Evolutionary conservation across 139 green algal genomes (phyloP).

Genomic region (Micractinium sp.): DNA sequence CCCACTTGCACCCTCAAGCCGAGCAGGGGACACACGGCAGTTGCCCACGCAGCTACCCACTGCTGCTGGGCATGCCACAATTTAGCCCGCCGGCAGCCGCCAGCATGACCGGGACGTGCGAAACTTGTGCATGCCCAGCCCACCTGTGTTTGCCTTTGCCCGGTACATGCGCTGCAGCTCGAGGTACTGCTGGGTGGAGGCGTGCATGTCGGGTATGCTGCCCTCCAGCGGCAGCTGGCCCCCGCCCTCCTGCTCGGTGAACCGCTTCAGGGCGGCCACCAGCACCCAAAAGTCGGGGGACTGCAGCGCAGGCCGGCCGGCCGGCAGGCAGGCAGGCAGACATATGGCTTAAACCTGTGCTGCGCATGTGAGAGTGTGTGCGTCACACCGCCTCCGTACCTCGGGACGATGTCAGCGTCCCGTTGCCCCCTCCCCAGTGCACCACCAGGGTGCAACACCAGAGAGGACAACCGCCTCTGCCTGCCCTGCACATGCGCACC

Average conservation of each 20-base stretch:
- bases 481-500: too few species aligned
- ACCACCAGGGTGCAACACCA: background rate
- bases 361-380: too few species aligned
- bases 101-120: too few species aligned
- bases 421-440: background rate
- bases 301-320: background rate
- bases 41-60: too few species aligned
- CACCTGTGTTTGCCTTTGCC: constrained; percentile 69
- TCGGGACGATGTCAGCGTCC: background rate
- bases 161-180: constrained; percentile 88
- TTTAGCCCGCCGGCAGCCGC: too few species aligned
- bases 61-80: too few species aligned
- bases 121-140: background rate
- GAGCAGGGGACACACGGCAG: too few species aligned
- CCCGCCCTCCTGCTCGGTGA: constrained; percentile 65
- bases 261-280: constrained; percentile 76
- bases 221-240: constrained; percentile 69
- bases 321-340: background rate
- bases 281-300: constrained; percentile 83
- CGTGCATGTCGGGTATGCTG: constrained; percentile 94
- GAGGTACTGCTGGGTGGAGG: constrained; percentile 91
- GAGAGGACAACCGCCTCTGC: background rate
- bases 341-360: too few species aligned
- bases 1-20: too few species aligned
- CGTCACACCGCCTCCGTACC: too few species aligned